phyloP scores from a whole-genome alignment of 257 asterid species.

The Plectranthus barbatus region DNA sequence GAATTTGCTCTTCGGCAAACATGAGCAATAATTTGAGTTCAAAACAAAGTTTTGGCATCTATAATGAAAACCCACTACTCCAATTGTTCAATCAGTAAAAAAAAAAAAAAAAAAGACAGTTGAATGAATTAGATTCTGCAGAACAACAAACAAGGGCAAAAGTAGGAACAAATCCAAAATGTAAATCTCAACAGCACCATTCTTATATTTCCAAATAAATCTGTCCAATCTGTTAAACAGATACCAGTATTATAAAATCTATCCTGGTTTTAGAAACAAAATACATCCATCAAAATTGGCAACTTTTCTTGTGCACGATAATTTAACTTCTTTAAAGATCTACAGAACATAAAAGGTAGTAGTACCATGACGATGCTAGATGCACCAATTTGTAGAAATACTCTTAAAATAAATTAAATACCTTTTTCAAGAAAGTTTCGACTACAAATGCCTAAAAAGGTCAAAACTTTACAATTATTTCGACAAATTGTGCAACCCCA shows the following conservation, averaged over 20 bases:
- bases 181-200: background rate
- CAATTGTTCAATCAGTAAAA: background rate
- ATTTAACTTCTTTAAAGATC: slow-evolving; percentile 19
- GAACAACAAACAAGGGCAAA: background rate
- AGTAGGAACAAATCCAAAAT: background rate
- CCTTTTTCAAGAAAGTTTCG: slow-evolving; percentile 23
- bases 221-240: slow-evolving; percentile 1
- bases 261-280: background rate
- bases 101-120: slow-evolving; percentile 4
- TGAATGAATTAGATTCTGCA: background rate
- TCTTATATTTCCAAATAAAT: background rate
- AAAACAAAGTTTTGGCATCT: slow-evolving; percentile 13
- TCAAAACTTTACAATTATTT: slow-evolving; percentile 28
- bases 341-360: slow-evolving; percentile 9
- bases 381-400: background rate
- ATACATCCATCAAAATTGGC: background rate
- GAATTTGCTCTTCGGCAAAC: background rate
- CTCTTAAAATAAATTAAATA: background rate
- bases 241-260: background rate
- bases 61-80: background rate
- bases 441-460: slow-evolving; percentile 32
- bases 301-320: slow-evolving; percentile 4
- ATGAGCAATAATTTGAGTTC: background rate
- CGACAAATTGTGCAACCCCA: slow-evolving; percentile 38
- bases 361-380: background rate